A percentile compares a stretch with the other conserved stretches of the same genome.
Conservation (phyloP, 768 basidiomycete genomes). For the Cystobasidium tubakii region DNA sequence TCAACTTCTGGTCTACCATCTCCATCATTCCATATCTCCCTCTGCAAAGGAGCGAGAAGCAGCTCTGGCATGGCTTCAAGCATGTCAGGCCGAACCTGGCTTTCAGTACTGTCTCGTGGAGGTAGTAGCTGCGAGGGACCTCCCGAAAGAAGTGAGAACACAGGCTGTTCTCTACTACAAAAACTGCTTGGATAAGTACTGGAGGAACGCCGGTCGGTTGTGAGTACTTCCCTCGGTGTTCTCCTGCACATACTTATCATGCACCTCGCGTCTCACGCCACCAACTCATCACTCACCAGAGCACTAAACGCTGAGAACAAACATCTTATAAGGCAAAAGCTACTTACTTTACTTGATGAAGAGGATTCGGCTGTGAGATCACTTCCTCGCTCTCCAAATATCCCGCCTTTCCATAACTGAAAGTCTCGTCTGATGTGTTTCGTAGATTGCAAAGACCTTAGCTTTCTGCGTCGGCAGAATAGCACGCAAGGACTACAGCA, state of each 20-base stretch:
- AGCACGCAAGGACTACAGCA: constrained; percentile 70
- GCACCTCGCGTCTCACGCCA: not conserved
- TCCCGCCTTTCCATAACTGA: not conserved
- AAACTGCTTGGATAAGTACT: constrained; percentile 66
- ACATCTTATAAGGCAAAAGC: constrained; percentile 60
- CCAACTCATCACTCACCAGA: constrained; percentile 51
- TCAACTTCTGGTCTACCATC: not conserved
- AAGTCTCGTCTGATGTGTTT: not conserved
- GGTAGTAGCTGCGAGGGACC: constrained; percentile 33
- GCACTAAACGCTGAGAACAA: constrained; percentile 66
- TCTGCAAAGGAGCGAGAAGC: constrained; percentile 27
- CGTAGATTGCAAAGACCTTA: constrained; percentile 71
- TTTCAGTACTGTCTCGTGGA: constrained; percentile 39
- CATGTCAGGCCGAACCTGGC: constrained; percentile 38
- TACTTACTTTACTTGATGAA: constrained; percentile 66
- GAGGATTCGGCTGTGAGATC: constrained; percentile 62
- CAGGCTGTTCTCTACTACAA: constrained; percentile 86
- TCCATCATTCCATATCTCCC: constrained; percentile 4
- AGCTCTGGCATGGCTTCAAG: constrained; percentile 25
- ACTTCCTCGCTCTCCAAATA: constrained; percentile 1
- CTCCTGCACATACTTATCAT: not conserved
- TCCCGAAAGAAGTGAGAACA: constrained; percentile 58
- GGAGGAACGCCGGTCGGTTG: constrained; percentile 58
- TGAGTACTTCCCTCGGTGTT: constrained; percentile 21
- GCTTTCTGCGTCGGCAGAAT: constrained; percentile 68